Evolutionary conservation across 306 rosid species (phyloP), one percentile per base, ranked within the genome.

Genomic region (Quercus gilva): DNA sequence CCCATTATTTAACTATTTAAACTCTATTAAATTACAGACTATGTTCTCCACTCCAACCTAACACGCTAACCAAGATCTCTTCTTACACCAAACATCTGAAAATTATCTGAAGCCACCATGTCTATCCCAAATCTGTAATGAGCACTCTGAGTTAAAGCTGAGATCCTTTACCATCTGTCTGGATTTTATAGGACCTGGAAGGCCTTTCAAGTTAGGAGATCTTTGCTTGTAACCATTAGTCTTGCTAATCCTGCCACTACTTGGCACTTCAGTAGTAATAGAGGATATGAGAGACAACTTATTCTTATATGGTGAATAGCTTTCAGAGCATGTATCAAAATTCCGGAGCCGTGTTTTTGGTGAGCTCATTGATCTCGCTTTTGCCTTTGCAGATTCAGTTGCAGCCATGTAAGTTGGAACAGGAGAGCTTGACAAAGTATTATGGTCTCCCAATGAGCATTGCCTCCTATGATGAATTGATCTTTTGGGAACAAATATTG

Each of bases 351-450:
- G 85, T 74, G 85, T 72, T 84, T 82, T 95, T 19, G 97, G 99
- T 4, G 94, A 92, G 87, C 91, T 91, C 74, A 85, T 69, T 6
- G 96, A 83, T 77, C 98, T 91, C 55, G 94, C 75, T 86, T 85
- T 91, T 59, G 97, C 92, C 78, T 71, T 95, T 15, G 96, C 94
- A 26, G 99, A 95, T 86, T 93, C 97, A 5, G 99, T 95, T 41
- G 96, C 91, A 11, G 98, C 99, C 99, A 95, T 95, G 87, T 95
- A 95, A 67, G 99, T 79, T 0, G 99, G 99, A 63, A 90, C 37
- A 18, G 96, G 97, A 64, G 93, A 86, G 84, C 86, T 87, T 83
- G 94, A 65, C 25, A 85, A 85, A 63, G 94, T 88, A 67, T 72
- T 81, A 43, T 84, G 88, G 43, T 87, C 91, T 52, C 89, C 98